Percentiles rank a stretch among this genome's conserved stretches.
Conservation (phyloP, 768 basidiomycete species). For the Lactifluus hygrophoroides region DNA sequence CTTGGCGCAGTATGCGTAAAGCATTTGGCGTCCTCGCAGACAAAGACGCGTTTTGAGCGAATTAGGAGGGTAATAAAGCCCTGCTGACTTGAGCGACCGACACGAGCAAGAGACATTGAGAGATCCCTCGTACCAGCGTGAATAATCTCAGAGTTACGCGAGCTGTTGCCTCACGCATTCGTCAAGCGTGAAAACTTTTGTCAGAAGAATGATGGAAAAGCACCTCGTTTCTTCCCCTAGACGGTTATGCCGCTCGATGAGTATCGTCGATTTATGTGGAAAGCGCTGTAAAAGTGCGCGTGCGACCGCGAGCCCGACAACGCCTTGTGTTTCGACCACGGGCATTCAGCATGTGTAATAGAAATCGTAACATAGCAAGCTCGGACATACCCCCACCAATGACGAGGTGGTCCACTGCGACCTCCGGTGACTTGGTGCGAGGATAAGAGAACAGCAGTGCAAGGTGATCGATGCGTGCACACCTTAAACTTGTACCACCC, state of each 20-base stretch:
- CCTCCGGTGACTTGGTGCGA: conserved; percentile 50
- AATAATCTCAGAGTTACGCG: conserved; percentile 91
- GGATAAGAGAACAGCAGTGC: conserved; percentile 1
- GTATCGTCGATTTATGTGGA: conserved; percentile 60
- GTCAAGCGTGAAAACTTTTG: background rate
- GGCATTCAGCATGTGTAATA: background rate
- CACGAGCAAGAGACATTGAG: background rate
- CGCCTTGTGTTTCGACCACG: conserved; percentile 36
- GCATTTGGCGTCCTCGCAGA: conserved; percentile 73
- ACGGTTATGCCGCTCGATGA: conserved; percentile 68
- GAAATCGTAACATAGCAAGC: background rate
- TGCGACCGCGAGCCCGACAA: conserved; percentile 81
- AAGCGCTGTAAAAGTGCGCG: conserved; percentile 59
- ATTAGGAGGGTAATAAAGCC: conserved; percentile 72
- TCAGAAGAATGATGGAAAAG: background rate
- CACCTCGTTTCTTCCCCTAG: conserved; percentile 87
- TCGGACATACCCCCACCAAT: conserved; percentile 67
- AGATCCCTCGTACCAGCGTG: conserved; percentile 55
- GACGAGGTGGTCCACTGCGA: conserved; percentile 72
- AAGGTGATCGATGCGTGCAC: background rate
- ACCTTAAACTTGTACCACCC: conserved; percentile 59
- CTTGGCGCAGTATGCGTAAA: conserved; percentile 66
- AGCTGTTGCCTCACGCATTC: conserved; percentile 38
- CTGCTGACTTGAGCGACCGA: conserved; percentile 31
- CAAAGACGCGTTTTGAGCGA: conserved; percentile 85